These are phyloP conservation scores for Helminthosporium solani DNA, from an alignment of 2,329 filamentous ascomycete genomes.

Conservation along the genomic window DNA sequence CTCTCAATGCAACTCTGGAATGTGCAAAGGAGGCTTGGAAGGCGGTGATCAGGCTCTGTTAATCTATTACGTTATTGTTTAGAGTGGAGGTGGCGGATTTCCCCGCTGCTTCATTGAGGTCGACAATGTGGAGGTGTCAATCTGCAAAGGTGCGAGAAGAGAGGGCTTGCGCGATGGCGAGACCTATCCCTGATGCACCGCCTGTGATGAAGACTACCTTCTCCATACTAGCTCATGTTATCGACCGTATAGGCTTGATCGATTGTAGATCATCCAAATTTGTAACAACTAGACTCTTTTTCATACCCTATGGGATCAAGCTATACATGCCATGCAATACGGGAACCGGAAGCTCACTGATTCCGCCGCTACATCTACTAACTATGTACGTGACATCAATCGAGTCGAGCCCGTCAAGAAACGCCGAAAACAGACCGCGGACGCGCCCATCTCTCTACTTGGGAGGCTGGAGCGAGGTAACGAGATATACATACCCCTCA, in stretches of 20 bases:
- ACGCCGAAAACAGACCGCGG: slow-evolving; percentile 32
- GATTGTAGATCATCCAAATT: too few relatives aligned
- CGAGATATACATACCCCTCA: slow-evolving; percentile 9
- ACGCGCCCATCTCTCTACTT: slow-evolving; percentile 5
- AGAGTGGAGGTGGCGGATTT: slow-evolving; percentile 43
- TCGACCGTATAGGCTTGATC: too few relatives aligned
- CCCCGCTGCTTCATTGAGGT: slow-evolving; percentile 42
- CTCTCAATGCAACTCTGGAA: too few relatives aligned
- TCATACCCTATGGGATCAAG: too few relatives aligned
- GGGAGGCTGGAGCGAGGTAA: too few relatives aligned
- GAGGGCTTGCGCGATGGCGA: slow-evolving; percentile 45
- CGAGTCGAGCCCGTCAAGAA: slow-evolving; percentile 1
- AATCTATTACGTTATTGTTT: slow-evolving; percentile 43
- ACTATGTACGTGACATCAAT: too few relatives aligned
- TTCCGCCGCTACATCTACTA: slow-evolving; percentile 13
- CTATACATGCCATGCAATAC: slow-evolving; percentile 7
- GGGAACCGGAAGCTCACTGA: slow-evolving; percentile 10
- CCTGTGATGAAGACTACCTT: slow-evolving; percentile 70
- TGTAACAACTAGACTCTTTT: too few relatives aligned
- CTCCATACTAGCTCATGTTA: slow-evolving; percentile 8
- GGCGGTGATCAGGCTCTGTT: slow-evolving; percentile 32
- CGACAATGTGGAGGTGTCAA: slow-evolving; percentile 46
- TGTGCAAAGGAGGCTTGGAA: slow-evolving; percentile 44
- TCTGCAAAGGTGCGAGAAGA: slow-evolving; percentile 28
- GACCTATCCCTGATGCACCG: slow-evolving; percentile 61